A percentile compares a stretch with the other conserved stretches of the same genome.
phyloP scores from a whole-genome alignment of 2,329 filamentous ascomycete species.

The Aspergillus cejpii region DNA sequence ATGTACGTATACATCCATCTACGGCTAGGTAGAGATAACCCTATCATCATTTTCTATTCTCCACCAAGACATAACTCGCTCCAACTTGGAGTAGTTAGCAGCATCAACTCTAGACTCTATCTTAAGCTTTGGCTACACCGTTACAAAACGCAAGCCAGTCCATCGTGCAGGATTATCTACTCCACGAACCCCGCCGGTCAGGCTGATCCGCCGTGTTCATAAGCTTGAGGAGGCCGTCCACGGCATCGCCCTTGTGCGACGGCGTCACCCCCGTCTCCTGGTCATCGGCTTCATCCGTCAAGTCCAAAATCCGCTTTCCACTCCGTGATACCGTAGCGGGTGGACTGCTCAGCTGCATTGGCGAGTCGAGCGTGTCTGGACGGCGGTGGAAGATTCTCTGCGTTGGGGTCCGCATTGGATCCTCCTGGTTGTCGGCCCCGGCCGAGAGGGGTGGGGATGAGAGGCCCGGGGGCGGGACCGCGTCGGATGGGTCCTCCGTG shows the following conservation, averaged over 20 bases:
- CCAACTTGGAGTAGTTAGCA: too few relatives aligned
- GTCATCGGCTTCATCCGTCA: neutral
- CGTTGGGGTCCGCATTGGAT: constrained; percentile 19
- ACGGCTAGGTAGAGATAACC: too few relatives aligned
- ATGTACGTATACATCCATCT: constrained; percentile 1
- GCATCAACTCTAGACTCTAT: too few relatives aligned
- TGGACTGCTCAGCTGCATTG: constrained; percentile 34
- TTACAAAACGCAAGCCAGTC: neutral
- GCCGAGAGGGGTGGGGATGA: constrained; percentile 17
- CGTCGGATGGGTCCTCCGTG: constrained; percentile 3
- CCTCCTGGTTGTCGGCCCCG: constrained; percentile 7
- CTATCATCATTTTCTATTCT: too few relatives aligned
- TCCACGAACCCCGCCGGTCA: constrained; percentile 21
- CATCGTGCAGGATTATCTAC: constrained; percentile 9
- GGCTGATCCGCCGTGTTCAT: constrained; percentile 33
- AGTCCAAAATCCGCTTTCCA: constrained; percentile 1
- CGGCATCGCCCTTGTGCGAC: constrained; percentile 33
- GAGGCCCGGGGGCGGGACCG: constrained; percentile 6
- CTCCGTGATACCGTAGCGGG: constrained; percentile 24
- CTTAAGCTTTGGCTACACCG: too few relatives aligned
- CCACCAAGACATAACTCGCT: too few relatives aligned
- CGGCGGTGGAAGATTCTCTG: constrained; percentile 10
- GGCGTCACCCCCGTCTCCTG: constrained; percentile 9
- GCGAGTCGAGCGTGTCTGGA: constrained; percentile 17
- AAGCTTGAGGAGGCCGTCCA: constrained; percentile 36